These are phyloP conservation scores for Lichenothelia convexa DNA, from an alignment of 495 filamentous ascomycete genomes.

Conservation along the genomic window DNA sequence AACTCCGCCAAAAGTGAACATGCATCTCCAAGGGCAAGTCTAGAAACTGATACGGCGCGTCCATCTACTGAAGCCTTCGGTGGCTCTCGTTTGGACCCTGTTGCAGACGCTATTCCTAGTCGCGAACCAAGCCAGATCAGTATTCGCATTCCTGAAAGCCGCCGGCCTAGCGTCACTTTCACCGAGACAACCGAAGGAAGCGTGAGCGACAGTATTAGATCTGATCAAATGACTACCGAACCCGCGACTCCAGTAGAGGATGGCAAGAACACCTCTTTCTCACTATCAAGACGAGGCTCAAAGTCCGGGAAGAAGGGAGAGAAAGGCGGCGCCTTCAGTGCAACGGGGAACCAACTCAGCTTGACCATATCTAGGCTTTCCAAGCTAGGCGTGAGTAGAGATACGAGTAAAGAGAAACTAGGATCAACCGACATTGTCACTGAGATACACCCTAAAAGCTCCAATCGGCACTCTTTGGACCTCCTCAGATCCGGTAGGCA, in stretches of 20 bases:
- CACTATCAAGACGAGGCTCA: conserved; percentile 39
- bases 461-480: conserved; percentile 9
- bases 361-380: conserved; percentile 50
- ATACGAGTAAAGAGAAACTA: conserved; percentile 38
- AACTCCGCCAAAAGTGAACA: conserved; percentile 40
- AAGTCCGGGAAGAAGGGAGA: conserved; percentile 38
- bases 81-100: background rate
- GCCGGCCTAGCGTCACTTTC: conserved; percentile 8
- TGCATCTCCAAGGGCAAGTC: conserved; percentile 16
- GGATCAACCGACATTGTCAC: conserved; percentile 24
- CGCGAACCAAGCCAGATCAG: conserved; percentile 2
- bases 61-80: conserved; percentile 5
- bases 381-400: too few relatives aligned
- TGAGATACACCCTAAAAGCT: background rate
- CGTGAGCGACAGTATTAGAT: background rate
- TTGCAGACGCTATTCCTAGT: background rate
- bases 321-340: conserved; percentile 46
- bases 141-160: conserved; percentile 7
- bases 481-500: conserved; percentile 3
- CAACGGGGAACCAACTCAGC: conserved; percentile 43
- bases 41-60: conserved; percentile 2
- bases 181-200: conserved; percentile 3
- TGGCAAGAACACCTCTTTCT: conserved; percentile 25
- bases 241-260: conserved; percentile 33
- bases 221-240: conserved; percentile 5